phyloP scores from a whole-genome alignment of 2,329 filamentous ascomycete species.

The Stachybotrys chlorohalonatus region DNA sequence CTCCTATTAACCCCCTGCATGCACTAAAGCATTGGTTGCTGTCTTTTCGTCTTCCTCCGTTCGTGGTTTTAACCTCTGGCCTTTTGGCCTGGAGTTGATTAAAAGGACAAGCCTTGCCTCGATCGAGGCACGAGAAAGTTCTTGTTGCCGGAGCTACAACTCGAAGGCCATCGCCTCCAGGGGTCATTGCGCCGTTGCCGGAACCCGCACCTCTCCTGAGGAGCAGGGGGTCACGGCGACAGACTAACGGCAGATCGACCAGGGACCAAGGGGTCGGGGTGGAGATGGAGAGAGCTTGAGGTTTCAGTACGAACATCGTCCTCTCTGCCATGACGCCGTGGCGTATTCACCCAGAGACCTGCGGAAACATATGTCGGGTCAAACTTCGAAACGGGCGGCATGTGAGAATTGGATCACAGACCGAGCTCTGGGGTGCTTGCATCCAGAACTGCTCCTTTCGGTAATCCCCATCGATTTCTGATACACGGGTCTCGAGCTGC shows the following conservation, averaged over 20 bases:
- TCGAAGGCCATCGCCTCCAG: background rate
- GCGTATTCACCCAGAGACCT: too few species aligned
- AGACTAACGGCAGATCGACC: background rate
- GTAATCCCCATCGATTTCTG: too few species aligned
- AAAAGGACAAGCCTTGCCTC: background rate
- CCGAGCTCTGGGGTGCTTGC: too few species aligned
- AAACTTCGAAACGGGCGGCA: too few species aligned
- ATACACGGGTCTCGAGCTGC: too few species aligned
- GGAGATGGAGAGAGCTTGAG: background rate
- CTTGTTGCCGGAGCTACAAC: background rate
- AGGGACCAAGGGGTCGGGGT: background rate
- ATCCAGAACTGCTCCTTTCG: too few species aligned
- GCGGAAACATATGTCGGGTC: too few species aligned
- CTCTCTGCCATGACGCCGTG: too few species aligned
- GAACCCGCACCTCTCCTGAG: background rate
- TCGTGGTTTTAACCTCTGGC: background rate
- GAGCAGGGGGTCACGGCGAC: background rate
- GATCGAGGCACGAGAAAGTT: background rate
- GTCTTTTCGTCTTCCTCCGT: background rate
- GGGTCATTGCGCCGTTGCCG: background rate
- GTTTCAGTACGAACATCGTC: too few species aligned
- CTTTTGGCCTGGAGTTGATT: background rate
- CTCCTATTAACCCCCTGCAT: background rate
- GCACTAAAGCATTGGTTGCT: background rate
- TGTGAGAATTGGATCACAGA: too few species aligned